phyloP scores from a whole-genome alignment of 768 basidiomycete species.

The Dacryopinax primogenitus region DNA sequence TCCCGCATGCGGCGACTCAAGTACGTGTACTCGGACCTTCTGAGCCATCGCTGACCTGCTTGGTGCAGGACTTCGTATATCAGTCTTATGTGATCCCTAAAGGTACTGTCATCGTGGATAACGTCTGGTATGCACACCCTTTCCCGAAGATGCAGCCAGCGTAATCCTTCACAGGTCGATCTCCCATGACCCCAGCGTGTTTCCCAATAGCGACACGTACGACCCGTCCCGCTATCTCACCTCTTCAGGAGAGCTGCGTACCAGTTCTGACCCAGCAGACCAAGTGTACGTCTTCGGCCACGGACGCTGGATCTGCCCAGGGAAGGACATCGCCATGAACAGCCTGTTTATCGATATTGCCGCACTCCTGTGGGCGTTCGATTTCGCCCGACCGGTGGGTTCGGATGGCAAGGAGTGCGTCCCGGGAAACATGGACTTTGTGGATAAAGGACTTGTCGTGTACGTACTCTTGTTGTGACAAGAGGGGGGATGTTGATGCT shows the following conservation, averaged over 20 bases:
- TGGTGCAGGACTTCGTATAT: not conserved
- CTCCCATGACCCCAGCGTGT: not conserved
- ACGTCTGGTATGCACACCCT: not conserved
- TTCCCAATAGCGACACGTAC: not conserved
- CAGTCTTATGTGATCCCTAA: not conserved
- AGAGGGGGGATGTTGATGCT: too few relatives aligned
- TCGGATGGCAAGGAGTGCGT: not conserved
- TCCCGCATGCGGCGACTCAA: not conserved
- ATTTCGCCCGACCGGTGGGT: not conserved
- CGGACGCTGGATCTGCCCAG: slow-evolving; percentile 2
- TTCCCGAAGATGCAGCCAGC: not conserved
- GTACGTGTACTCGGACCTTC: too few relatives aligned
- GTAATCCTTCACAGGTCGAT: not conserved
- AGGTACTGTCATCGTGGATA: not conserved
- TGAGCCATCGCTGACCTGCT: too few relatives aligned
- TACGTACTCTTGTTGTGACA: not conserved
- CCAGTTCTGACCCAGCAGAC: not conserved
- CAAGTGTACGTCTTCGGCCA: not conserved
- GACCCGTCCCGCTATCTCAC: not conserved
- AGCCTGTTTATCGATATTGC: slow-evolving; percentile 1
- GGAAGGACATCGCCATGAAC: not conserved
- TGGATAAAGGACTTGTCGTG: not conserved
- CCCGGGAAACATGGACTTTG: slow-evolving; percentile 1
- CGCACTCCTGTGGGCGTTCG: not conserved
- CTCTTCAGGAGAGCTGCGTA: not conserved